Evolutionary conservation across 2,329 filamentous ascomycete genomes (phyloP), one percentile per base, ranked within the genome.

Genomic region (Aspergillus jensenii): DNA sequence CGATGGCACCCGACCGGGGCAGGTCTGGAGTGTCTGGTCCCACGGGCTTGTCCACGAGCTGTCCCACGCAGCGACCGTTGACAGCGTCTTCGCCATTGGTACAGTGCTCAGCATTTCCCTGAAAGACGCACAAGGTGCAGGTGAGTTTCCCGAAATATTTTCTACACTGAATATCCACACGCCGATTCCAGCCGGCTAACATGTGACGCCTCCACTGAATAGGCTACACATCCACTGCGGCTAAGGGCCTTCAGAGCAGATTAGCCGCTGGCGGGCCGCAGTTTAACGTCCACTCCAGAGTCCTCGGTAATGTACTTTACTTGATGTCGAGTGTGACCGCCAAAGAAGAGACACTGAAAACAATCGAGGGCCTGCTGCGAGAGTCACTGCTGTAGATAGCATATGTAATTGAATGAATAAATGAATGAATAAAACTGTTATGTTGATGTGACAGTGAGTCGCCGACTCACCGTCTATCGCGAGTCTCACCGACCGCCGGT

Each of bases 21-120:
- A 52, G 25, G 67, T 80, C 2, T 93, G 89, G 89, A 91, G 89
- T 56, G 82, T 86, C 58, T 95, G 90, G 90, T 84, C 86, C 0
- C 79, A 79, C 1, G 69, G 75, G 0, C 83, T 92, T 27, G 77
- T 93, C 2, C 72, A 76, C 2, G 71, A 76, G 12, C 67, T 93
- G 2, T 92, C 89, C 4, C 75, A 81, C 19, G 78, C 79, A 2
- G 61, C 75, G 0, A 73, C 77, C 0, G 84, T 95, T 0, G 79
- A 84, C 3, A 84, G 87, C 7, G 84, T 89, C 0, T 90, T 90
- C 77, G 88, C 90, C 0, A 75, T 95, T 1, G 91, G 91, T 0
- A 89, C 85, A 2, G 88, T 95, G 1, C 77, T 95, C 11, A 87
- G 88, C 0, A 86, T 96, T 39, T 79, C 79, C 12, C 63, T 87